These are phyloP conservation scores for Symbiodinium pilosum DNA, from an alignment of 73 alveolate genomes.

Conservation along the genomic window DNA sequence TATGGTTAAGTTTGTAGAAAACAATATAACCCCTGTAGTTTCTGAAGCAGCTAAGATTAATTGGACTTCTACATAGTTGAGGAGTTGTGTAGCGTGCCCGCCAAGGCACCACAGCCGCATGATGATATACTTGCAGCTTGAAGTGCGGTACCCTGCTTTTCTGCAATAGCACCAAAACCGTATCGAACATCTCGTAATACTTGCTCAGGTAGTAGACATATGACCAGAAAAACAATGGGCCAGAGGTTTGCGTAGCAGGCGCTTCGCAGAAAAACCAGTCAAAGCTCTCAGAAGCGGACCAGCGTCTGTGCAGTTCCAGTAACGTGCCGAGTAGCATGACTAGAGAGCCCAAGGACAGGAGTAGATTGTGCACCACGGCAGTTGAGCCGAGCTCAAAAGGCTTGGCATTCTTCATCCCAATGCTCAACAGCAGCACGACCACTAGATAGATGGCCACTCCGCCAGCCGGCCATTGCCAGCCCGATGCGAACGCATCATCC, in stretches of 20 bases:
- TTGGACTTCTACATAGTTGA: no score
- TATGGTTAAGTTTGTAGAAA: no score
- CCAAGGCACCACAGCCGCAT: constrained; percentile 77
- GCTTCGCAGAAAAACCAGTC: constrained; percentile 89
- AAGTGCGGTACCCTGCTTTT: constrained; percentile 91
- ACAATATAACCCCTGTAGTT: no score
- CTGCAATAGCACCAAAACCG: constrained; percentile 76
- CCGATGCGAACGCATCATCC: constrained; percentile 64
- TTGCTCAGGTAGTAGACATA: constrained; percentile 88
- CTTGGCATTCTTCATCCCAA: constrained; percentile 1
- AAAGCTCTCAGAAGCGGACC: neutral
- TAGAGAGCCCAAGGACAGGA: constrained; percentile 7
- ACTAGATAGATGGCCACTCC: constrained; percentile 41
- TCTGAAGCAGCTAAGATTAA: no score
- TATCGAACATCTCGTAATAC: constrained; percentile 43
- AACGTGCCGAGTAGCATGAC: constrained; percentile 71
- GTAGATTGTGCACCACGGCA: constrained; percentile 35
- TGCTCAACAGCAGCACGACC: neutral
- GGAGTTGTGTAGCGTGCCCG: no score
- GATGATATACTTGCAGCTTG: constrained; percentile 87
- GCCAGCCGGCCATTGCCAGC: constrained; percentile 79
- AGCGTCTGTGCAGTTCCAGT: constrained; percentile 34
- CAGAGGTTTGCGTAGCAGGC: neutral
- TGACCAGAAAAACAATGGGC: constrained; percentile 79
- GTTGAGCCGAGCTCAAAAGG: neutral